These are phyloP conservation scores for Hygrocybe punicea DNA, from an alignment of 768 basidiomycete genomes.

Conservation along the genomic window DNA sequence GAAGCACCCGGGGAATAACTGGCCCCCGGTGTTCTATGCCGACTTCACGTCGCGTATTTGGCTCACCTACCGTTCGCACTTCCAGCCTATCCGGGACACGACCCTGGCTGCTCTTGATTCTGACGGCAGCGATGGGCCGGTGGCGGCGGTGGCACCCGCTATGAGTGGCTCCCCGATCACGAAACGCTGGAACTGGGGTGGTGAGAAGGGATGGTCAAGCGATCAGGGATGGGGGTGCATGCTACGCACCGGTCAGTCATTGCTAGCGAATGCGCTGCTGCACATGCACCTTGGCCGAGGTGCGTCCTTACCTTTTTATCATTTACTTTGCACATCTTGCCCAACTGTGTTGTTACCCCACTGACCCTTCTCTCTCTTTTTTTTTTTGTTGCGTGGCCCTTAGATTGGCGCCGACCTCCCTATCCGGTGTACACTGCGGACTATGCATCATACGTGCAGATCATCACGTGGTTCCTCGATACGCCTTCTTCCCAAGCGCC, in stretches of 20 bases:
- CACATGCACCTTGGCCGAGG: conserved; percentile 62
- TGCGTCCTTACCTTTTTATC: conserved; percentile 18
- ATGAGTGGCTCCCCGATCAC: conserved; percentile 32
- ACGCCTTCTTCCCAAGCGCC: conserved; percentile 79
- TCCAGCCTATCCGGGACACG: conserved; percentile 72
- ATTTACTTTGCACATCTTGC: too few species aligned
- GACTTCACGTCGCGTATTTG: conserved; percentile 89
- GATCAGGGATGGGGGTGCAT: conserved; percentile 93
- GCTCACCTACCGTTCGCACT: conserved; percentile 90
- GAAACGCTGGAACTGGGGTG: conserved; percentile 63
- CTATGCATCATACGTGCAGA: conserved; percentile 85
- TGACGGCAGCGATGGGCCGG: conserved; percentile 13
- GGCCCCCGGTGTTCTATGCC: conserved; percentile 80
- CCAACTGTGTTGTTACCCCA: too few species aligned
- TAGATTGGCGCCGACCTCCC: conserved; percentile 84
- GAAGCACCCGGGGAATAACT: conserved; percentile 47
- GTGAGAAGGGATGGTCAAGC: conserved; percentile 77
- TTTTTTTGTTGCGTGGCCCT: not conserved
- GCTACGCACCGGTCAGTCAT: conserved; percentile 80
- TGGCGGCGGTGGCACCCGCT: conserved; percentile 9
- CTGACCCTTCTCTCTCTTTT: too few species aligned
- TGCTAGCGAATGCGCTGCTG: conserved; percentile 78
- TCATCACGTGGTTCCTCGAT: conserved; percentile 94
- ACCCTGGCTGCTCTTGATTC: conserved; percentile 36
- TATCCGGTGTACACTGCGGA: conserved; percentile 54